Base-by-base conservation (phyloP, 192 early-diverging fungal species). In the Chytriomyces sp. region DNA sequence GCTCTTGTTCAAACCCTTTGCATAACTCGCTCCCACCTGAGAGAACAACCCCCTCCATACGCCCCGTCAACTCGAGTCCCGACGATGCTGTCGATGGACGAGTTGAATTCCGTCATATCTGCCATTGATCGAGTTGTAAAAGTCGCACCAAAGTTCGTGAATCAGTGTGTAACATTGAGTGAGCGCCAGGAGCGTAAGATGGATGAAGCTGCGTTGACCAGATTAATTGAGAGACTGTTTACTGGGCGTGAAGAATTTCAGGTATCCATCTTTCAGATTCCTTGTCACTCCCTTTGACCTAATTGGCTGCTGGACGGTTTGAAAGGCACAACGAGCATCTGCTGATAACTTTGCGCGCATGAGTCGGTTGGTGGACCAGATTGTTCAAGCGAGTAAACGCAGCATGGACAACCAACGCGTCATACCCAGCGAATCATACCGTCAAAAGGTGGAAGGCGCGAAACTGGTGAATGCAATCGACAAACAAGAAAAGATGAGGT, bases 331-430 rank as follows among this genome's bases (percentile, higher is more conserved):
- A 44, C 50, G 71, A 60, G 71, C 71, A 26, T 62, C 59, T 5
- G 26, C 60, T 3, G 71, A 73, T 43, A 47, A 23, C 45, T 73
- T 16, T 23, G 9, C 62, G 20, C 28, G 62, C 24, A 63, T 73
- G 71, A 73, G 71, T 46, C 57, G 71, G 10, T 60, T 84, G 47
- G 80, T 84, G 48, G 80, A 84, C 63, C 79, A 81, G 64, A 81
- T 84, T 26, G 71, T 78, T 4, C 64, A 61, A 44, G 63, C 80
- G 7, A 80, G 82, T 44, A 62, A 81, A 50, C 62, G 82, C 5
- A 81, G 82, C 16, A 72, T 84, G 72, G 61, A 47, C 45, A 77
- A 81, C 67, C 82, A 84, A 64, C 76, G 82, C 6, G 79, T 81
- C 16, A 50, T 35, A 13, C 49, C 78, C 3, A 72, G 77, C 5